phyloP scores from a whole-genome alignment of 805 yeast genomes.

The Yarrowia sp. region DNA sequence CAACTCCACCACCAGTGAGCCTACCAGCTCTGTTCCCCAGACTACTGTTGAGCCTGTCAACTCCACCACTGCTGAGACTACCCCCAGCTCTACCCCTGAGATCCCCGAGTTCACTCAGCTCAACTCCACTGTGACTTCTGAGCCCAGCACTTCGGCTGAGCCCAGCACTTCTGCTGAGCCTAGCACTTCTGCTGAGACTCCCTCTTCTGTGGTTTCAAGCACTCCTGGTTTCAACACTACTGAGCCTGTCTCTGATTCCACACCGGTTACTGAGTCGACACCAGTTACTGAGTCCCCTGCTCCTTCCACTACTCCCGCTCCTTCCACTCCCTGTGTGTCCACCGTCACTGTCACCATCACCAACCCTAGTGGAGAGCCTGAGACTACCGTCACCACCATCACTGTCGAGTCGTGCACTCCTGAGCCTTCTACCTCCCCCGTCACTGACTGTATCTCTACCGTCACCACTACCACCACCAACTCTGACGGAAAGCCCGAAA shows the following conservation, averaged over 20 bases:
- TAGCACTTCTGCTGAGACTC: too few relatives aligned
- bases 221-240: conserved; percentile 3
- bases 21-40: background rate
- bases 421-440: background rate
- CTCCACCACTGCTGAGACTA: background rate
- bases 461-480: conserved; percentile 15
- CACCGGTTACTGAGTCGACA: background rate
- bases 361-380: conserved; percentile 13
- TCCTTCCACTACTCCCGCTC: background rate
- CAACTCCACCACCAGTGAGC: background rate
- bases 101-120: background rate
- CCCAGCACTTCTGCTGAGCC: too few relatives aligned
- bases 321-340: background rate
- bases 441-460: background rate
- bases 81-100: background rate
- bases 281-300: background rate
- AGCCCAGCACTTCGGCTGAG: too few relatives aligned
- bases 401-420: background rate
- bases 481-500: conserved; percentile 9
- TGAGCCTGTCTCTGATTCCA: background rate
- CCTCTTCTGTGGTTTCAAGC: background rate
- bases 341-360: conserved; percentile 6
- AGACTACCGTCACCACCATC: background rate
- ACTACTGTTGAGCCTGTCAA: background rate
- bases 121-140: background rate